Percentiles rank a stretch among this genome's conserved stretches.
Evolutionary conservation across 2,329 filamentous ascomycete species (phyloP).

Genomic region (Cercospora beticola): DNA sequence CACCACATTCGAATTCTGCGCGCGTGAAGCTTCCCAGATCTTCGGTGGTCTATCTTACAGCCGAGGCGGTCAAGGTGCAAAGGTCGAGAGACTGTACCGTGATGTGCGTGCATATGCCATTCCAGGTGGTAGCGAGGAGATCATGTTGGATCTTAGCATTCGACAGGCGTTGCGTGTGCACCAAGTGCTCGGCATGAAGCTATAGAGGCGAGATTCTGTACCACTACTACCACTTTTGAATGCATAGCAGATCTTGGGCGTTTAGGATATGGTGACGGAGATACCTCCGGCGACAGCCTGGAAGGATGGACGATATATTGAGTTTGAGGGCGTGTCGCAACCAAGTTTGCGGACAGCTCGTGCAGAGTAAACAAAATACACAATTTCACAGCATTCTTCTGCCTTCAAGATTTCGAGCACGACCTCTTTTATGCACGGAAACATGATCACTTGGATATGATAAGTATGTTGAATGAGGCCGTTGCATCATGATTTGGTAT

Average conservation of each 20-base stretch:
- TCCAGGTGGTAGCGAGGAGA: slow-evolving; percentile 93
- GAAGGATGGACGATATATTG: not conserved
- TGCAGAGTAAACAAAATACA: not conserved
- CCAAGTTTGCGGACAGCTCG: not conserved
- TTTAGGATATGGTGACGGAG: not conserved
- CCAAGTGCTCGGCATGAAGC: slow-evolving; percentile 91
- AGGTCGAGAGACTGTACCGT: slow-evolving; percentile 90
- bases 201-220: slow-evolving; percentile 54
- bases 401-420: not conserved
- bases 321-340: not conserved
- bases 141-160: slow-evolving; percentile 97
- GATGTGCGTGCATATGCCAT: slow-evolving; percentile 95
- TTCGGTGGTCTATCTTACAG: slow-evolving; percentile 93
- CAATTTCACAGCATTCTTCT: not conserved
- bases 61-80: slow-evolving; percentile 88
- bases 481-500: slow-evolving; percentile 8
- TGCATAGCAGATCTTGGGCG: not conserved
- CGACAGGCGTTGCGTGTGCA: slow-evolving; percentile 85
- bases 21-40: slow-evolving; percentile 93
- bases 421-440: not conserved
- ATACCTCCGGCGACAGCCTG: not conserved
- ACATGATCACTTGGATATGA: not conserved
- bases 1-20: slow-evolving; percentile 95
- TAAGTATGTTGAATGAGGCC: not conserved
- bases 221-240: not conserved